phyloP scores from a whole-genome alignment of 495 filamentous ascomycete species.

The Ascodesmis nigricans region DNA sequence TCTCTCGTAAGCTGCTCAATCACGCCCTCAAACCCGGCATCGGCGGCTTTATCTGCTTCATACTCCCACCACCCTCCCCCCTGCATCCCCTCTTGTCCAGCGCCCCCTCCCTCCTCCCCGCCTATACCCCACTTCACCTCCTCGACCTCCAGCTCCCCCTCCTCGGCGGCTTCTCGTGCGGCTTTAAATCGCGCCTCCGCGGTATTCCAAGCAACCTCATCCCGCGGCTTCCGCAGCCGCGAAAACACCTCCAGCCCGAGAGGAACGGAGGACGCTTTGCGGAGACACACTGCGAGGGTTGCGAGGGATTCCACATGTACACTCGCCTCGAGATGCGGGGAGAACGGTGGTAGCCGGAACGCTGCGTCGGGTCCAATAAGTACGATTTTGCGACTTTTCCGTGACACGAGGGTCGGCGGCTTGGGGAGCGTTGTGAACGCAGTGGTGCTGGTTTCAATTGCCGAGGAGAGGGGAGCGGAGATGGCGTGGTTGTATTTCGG shows the following conservation, averaged over 20 bases:
- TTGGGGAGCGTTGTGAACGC: not conserved
- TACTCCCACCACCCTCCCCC: constrained; percentile 2
- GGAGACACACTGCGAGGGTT: constrained; percentile 5
- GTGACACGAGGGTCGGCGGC: not conserved
- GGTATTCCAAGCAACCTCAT: not conserved
- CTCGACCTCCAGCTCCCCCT: constrained; percentile 4
- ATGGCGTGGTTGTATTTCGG: too few relatives aligned
- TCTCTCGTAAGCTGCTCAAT: constrained; percentile 4
- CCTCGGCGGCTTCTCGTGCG: not conserved
- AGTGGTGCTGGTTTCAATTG: not conserved
- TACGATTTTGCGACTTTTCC: constrained; percentile 1
- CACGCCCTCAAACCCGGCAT: constrained; percentile 3
- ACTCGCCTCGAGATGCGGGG: constrained; percentile 1
- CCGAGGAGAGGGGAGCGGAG: too few relatives aligned
- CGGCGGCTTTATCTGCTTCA: constrained; percentile 3
- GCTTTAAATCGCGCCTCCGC: constrained; percentile 4
- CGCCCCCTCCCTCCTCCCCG: not conserved
- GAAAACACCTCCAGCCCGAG: constrained; percentile 4
- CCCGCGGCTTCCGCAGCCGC: not conserved
- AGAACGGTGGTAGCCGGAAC: constrained; percentile 3
- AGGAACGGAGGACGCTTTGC: constrained; percentile 4
- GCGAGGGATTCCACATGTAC: not conserved
- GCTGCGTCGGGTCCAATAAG: not conserved
- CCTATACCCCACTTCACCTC: constrained; percentile 2
- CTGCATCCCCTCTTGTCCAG: not conserved